Conservation (phyloP, 2,329 filamentous ascomycete genomes). For the Fusarium sp. region DNA sequence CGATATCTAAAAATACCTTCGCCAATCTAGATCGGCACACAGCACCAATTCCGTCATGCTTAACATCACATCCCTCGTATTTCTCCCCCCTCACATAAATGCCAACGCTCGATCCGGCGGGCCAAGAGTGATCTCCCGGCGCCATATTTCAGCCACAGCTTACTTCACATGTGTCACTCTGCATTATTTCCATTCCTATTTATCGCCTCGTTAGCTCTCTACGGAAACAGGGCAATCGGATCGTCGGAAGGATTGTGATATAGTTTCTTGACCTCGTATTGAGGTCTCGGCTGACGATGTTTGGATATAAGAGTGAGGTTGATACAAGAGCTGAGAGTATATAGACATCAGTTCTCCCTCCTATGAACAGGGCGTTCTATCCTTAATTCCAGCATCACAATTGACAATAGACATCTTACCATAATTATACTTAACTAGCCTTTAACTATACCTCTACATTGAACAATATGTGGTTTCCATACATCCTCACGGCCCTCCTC, state of each 20-base stretch:
- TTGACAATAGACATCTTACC: neutral
- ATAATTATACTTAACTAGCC: neutral
- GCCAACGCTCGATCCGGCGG: conserved; percentile 16
- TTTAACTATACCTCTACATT: neutral
- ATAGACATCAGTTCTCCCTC: conserved; percentile 11
- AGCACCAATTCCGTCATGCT: neutral
- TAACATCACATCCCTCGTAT: conserved; percentile 31
- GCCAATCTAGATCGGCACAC: neutral
- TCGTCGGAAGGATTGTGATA: conserved; percentile 1
- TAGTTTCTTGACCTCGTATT: neutral
- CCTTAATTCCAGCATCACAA: neutral
- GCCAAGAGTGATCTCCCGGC: conserved; percentile 18
- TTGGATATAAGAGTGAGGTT: neutral
- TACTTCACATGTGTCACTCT: conserved; percentile 24
- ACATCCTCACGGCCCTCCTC: conserved; percentile 18
- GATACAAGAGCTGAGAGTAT: neutral
- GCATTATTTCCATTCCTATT: conserved; percentile 19
- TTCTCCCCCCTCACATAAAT: neutral
- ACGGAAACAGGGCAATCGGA: neutral
- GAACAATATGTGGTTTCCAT: conserved; percentile 24
- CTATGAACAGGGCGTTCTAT: neutral
- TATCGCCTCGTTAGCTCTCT: neutral
- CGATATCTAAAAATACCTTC: neutral
- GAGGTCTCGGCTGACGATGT: conserved; percentile 10
- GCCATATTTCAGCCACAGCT: conserved; percentile 17